phyloP scores from a whole-genome alignment of 2,329 filamentous ascomycete genomes.

The Conoideocrella luteorostrata region DNA sequence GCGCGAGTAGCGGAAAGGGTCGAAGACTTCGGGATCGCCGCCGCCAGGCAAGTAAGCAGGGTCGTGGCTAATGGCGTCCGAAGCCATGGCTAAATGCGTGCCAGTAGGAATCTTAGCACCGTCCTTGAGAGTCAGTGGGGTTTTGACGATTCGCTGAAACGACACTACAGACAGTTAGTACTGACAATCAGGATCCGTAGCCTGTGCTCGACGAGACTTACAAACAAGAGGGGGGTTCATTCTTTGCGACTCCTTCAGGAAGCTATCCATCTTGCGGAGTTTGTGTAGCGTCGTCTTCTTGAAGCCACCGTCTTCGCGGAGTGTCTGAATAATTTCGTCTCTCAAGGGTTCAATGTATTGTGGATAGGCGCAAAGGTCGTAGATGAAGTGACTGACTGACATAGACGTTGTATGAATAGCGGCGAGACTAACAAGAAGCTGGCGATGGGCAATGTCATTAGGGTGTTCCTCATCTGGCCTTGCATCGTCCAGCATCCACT shows the following conservation, averaged over 20 bases:
- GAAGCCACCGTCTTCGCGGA: conserved; percentile 29
- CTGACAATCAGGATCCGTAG: not conserved
- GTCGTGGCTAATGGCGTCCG: not conserved
- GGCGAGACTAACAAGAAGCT: conserved; percentile 63
- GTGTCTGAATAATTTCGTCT: conserved; percentile 31
- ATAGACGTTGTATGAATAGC: conserved; percentile 38
- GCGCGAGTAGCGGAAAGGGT: conserved; percentile 39
- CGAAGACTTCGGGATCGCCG: conserved; percentile 31
- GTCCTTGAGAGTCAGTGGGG: not conserved
- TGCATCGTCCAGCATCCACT: conserved; percentile 33
- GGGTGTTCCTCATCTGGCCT: conserved; percentile 26
- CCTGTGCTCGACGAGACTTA: not conserved
- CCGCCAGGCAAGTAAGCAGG: not conserved
- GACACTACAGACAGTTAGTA: not conserved
- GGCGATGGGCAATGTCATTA: conserved; percentile 55
- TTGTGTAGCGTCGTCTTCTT: conserved; percentile 28
- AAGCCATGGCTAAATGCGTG: not conserved
- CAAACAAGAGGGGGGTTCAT: too few species aligned
- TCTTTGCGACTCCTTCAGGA: too few species aligned
- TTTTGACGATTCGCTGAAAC: not conserved
- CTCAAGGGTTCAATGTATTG: conserved; percentile 33
- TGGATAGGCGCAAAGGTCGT: conserved; percentile 31
- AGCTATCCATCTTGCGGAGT: too few species aligned
- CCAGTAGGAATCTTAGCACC: conserved; percentile 12
- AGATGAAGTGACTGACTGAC: conserved; percentile 27